Base-by-base conservation (phyloP, 768 basidiomycete genomes). In the Podaxis sp. region DNA sequence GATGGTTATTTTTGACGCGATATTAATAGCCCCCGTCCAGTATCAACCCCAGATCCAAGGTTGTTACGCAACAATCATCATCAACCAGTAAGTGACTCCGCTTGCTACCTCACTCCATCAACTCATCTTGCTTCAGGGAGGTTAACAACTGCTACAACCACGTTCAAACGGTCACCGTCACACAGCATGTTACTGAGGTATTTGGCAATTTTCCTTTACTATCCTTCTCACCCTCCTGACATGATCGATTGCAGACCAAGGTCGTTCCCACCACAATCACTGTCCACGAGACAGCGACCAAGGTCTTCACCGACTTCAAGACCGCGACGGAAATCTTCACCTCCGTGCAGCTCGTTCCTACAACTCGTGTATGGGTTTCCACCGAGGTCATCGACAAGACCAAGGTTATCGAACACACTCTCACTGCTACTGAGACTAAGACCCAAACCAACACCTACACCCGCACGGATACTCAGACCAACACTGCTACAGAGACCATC, bases 61-160 rank as follows among this genome's bases (percentile, higher is more conserved):
- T 54, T 89, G 89, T 74, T 88, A 89, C 68, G 85, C 82, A 53
- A 84, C 83, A 22, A 84, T 82, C 63, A 85, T 88, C 72, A 87
- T 89, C 76, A 84, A 77, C 66, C 67, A 75, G 68, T 69, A 66
- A 70, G 69, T 68, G 49, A 46, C 69, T 59, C 24, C 42, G 55
- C 33, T 46, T 6, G 38, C 49, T 61, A n/a, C 30, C 19, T 30
- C 42, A 63, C 2, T 9, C 55, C 17, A 44, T 39, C 57, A 28
- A 59, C 52, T 67, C 49, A 57, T 39, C 61, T 59, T 49, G 64
- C 51, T 60, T 4, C 52, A 68, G 67, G 42, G 64, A 65, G 54
- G 66, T 65, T 59, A 61, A 60, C 38, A 52, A 57, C 57, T 57
- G 61, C 48, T 63, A 67, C 46, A 64, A 64, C 44, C 64, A 69